Conservation (phyloP, 805 yeast species). For the Teunomyces tritomae region DNA sequence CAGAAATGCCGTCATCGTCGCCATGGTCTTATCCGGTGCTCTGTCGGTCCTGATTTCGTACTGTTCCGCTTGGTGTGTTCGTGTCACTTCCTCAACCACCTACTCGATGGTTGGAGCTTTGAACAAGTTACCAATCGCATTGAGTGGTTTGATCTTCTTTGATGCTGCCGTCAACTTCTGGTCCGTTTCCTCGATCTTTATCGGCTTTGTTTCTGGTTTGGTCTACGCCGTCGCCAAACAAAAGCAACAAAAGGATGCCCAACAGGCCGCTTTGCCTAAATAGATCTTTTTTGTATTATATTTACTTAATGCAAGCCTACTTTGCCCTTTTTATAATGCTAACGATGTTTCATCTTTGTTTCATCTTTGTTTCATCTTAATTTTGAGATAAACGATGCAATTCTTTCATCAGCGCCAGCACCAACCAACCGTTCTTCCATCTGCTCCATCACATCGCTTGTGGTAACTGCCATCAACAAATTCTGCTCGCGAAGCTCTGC, state of each 20-base stretch:
- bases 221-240: conserved; percentile 95
- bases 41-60: conserved; percentile 96
- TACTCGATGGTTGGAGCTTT: conserved; percentile 99
- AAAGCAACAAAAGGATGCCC: conserved; percentile 61
- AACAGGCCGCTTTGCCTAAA: background rate
- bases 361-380: background rate
- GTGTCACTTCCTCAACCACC: conserved; percentile 97
- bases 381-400: conserved; percentile 25
- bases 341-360: too few species aligned
- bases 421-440: conserved; percentile 25
- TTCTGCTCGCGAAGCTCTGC: conserved; percentile 24
- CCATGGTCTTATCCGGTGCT: conserved; percentile 90
- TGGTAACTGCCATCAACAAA: conserved; percentile 18
- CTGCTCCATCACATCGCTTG: conserved; percentile 22
- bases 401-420: conserved; percentile 22
- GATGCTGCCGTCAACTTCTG: conserved; percentile 93
- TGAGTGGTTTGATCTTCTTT: conserved; percentile 91
- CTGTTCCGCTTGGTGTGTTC: conserved; percentile 99
- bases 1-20: conserved; percentile 65
- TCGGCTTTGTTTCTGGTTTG: conserved; percentile 94
- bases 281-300: background rate
- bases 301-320: too few species aligned
- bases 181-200: conserved; percentile 83
- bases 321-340: too few species aligned
- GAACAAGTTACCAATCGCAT: conserved; percentile 95